A percentile compares a stretch with the other conserved stretches of the same genome.
Conservation (phyloP, 371 early-diverging fungal species). For the Vairimorpha apis region DNA sequence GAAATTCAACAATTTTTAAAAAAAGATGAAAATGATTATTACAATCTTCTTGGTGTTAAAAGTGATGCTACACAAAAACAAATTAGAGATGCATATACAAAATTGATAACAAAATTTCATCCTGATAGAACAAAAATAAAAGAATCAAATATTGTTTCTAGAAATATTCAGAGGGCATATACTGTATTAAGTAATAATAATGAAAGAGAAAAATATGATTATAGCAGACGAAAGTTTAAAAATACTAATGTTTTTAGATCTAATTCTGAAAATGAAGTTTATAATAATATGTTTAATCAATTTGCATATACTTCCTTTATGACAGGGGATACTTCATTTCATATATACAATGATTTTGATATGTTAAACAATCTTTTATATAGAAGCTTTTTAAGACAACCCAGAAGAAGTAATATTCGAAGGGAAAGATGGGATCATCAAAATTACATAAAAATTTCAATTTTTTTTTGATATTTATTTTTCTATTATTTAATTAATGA, state of each 20-base stretch:
- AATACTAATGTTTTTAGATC: neutral
- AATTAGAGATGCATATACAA: slow-evolving; percentile 88
- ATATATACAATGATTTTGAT: neutral
- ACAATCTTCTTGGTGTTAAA: slow-evolving; percentile 70
- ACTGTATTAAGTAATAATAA: slow-evolving; percentile 79
- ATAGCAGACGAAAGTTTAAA: neutral
- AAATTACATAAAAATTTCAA: neutral
- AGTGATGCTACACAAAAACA: slow-evolving; percentile 73
- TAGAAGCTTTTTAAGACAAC: neutral
- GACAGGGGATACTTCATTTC: neutral
- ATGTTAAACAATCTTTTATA: neutral
- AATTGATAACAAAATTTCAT: slow-evolving; percentile 82
- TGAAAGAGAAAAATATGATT: slow-evolving; percentile 78
- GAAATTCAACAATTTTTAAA: slow-evolving; percentile 41
- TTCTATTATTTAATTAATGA: neutral
- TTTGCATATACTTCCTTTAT: neutral
- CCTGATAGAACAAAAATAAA: slow-evolving; percentile 83
- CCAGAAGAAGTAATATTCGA: neutral
- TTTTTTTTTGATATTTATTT: slow-evolving; percentile 7
- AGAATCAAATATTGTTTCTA: slow-evolving; percentile 83
- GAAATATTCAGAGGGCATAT: slow-evolving; percentile 82
- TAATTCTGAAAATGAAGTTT: neutral
- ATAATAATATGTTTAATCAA: neutral
- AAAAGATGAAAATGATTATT: slow-evolving; percentile 44
- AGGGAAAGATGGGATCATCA: neutral